Base-by-base conservation (phyloP, 108 stramenopile genomes). In the Nitzschia putrida region DNA sequence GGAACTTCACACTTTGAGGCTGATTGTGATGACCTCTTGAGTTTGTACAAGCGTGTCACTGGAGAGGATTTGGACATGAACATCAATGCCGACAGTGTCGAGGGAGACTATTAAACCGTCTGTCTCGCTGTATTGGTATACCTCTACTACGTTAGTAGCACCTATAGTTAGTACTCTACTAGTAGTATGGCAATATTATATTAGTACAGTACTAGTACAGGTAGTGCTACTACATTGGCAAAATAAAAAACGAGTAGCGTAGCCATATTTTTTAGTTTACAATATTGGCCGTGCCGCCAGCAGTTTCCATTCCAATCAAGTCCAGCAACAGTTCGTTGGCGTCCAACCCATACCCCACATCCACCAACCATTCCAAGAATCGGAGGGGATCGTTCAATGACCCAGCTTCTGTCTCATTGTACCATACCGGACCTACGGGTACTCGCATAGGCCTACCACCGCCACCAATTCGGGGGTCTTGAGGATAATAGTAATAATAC, bases 1-100 rank as follows among this genome's bases (percentile, higher is more conserved):
- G 99, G 91, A 13, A 97, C 97, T n/a, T 93, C 94, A 40, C 99
- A 99, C 88, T 99, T 99, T 79, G 98, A 98, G 82, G 80, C 81
- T 14, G 95, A 95, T 64, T 88, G 89, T 12, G 84, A 88, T 8
- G 98, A 99, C 61, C 83, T 98, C 53, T 74, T 97, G 61, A 70
- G 73, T 71, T 82, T 98, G 42, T 98, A 97, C 88, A 89, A 96
- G 80, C 88, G 97, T 45, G 90, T 99, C 44, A 97, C 97, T 56
- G 98, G 98, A 20, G 86, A 92, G 69, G 88, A 98, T 53, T 74
- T 99, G 61, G 97, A 98, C 69, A 95, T 99, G 90, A 87, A 73
- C 66, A 93, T 93, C 72, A 91, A 88, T 74, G 90, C 95, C 26
- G 92, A 93, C 54, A 78, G 80, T 60, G 93, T 93, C 25, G 92